These are phyloP conservation scores for Aureobasidium sp. DNA, from an alignment of 2,329 filamentous ascomycete species.

Conservation along the genomic window DNA sequence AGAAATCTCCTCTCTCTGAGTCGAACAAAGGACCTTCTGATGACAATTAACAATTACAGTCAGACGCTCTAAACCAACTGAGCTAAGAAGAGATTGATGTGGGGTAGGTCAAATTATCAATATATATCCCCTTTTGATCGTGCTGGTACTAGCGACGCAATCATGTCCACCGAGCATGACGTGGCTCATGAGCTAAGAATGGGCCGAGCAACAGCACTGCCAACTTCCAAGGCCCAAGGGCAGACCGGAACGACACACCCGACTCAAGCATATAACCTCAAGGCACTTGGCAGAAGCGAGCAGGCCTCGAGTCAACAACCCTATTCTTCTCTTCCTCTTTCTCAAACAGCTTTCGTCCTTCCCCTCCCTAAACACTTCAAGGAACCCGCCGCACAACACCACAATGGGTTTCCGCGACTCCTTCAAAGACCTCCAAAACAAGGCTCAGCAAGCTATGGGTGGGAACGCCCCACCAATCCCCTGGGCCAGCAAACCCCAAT, in stretches of 20 bases:
- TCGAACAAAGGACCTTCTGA: constrained; percentile 12
- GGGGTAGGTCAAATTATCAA: too few relatives aligned
- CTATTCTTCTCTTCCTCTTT: not conserved
- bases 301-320: not conserved
- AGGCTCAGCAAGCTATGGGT: not conserved
- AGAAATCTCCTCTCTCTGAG: constrained; percentile 11
- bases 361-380: not conserved
- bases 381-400: not conserved
- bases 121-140: too few relatives aligned
- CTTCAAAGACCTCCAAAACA: constrained; percentile 3
- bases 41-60: constrained; percentile 11
- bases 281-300: not conserved
- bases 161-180: not conserved
- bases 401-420: constrained; percentile 9
- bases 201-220: too few relatives aligned
- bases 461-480: constrained; percentile 21
- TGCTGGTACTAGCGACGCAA: too few relatives aligned
- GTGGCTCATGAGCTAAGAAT: not conserved
- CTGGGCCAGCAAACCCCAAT: constrained; percentile 18
- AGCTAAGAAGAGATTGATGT: constrained; percentile 10
- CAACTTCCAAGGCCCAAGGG: not conserved
- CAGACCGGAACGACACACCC: not conserved
- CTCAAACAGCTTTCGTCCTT: not conserved
- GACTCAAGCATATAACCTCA: not conserved
- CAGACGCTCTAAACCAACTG: constrained; percentile 12